These are phyloP conservation scores for Neohortaea acidophila DNA, from an alignment of 495 filamentous ascomycete genomes.

Conservation along the genomic window DNA sequence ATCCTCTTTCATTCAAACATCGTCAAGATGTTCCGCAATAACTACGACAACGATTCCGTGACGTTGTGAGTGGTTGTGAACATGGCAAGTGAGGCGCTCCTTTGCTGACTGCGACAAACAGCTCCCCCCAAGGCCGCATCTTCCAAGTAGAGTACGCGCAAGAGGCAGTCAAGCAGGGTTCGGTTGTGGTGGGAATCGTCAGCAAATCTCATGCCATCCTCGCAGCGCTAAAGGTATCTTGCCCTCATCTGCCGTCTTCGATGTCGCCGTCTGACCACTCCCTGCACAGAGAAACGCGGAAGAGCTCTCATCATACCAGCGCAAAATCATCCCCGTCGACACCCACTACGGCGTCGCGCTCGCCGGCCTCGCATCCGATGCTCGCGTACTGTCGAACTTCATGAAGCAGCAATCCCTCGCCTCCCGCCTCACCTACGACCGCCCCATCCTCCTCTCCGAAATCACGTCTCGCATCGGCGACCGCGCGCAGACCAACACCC, in stretches of 20 bases:
- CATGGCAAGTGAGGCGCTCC: background rate
- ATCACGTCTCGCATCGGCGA: conserved; percentile 83
- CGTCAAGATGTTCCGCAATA: conserved; percentile 89
- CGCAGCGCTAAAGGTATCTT: conserved; percentile 82
- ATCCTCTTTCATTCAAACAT: background rate
- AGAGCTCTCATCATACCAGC: conserved; percentile 98
- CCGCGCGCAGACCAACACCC: conserved; percentile 93
- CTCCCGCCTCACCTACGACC: conserved; percentile 87
- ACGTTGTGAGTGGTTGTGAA: conserved; percentile 61
- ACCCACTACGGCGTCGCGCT: conserved; percentile 90
- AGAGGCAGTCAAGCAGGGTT: conserved; percentile 98
- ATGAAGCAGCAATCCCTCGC: conserved; percentile 98
- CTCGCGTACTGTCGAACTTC: conserved; percentile 98
- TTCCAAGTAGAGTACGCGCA: conserved; percentile 99
- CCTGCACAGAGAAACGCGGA: conserved; percentile 74
- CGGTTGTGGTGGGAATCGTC: conserved; percentile 87
- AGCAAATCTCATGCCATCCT: conserved; percentile 97
- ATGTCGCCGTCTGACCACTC: conserved; percentile 5
- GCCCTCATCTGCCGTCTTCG: background rate
- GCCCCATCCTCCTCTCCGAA: conserved; percentile 72
- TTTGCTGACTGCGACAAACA: conserved; percentile 26
- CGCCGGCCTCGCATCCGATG: conserved; percentile 92
- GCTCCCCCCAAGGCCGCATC: conserved; percentile 97
- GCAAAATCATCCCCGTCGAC: conserved; percentile 94
- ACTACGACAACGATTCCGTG: conserved; percentile 99